phyloP scores from a whole-genome alignment of 2,329 filamentous ascomycete species.

The Paraphaeosphaeria sporulosa region DNA sequence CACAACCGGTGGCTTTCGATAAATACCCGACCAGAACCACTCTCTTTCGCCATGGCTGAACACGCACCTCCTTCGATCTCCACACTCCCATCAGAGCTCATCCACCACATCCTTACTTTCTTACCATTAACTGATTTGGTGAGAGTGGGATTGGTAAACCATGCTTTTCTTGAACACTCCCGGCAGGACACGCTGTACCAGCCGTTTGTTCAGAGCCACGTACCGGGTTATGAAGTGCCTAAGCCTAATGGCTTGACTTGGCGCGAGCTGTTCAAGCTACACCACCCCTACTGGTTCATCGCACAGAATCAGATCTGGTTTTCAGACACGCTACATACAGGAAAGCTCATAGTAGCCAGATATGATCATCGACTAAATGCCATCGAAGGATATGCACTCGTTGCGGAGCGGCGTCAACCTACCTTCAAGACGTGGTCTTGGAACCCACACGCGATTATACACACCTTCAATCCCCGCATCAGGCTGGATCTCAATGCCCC shows the following conservation, averaged over 20 bases:
- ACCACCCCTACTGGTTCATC: conserved; percentile 87
- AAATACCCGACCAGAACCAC: neutral
- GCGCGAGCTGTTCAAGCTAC: conserved; percentile 74
- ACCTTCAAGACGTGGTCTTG: conserved; percentile 70
- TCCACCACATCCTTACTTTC: conserved; percentile 74
- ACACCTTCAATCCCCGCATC: conserved; percentile 74
- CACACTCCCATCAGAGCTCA: conserved; percentile 75
- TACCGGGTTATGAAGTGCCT: conserved; percentile 57
- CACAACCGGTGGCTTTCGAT: neutral
- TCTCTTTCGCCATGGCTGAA: conserved; percentile 21
- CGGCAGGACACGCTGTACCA: conserved; percentile 76
- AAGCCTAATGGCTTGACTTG: conserved; percentile 68
- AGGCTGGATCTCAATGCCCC: conserved; percentile 78
- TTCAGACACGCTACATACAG: conserved; percentile 74
- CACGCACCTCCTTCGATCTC: conserved; percentile 51
- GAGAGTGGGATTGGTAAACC: conserved; percentile 67
- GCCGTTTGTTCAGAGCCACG: conserved; percentile 70
- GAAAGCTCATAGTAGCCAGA: conserved; percentile 77
- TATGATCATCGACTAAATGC: conserved; percentile 76
- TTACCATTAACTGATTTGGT: conserved; percentile 72
- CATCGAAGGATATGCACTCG: conserved; percentile 81
- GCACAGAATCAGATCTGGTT: conserved; percentile 86
- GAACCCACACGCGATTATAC: conserved; percentile 71
- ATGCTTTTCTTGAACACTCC: conserved; percentile 64
- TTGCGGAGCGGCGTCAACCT: conserved; percentile 68